Conservation (phyloP, 148 eudicot species). For the Tetragonia tetragonoides region DNA sequence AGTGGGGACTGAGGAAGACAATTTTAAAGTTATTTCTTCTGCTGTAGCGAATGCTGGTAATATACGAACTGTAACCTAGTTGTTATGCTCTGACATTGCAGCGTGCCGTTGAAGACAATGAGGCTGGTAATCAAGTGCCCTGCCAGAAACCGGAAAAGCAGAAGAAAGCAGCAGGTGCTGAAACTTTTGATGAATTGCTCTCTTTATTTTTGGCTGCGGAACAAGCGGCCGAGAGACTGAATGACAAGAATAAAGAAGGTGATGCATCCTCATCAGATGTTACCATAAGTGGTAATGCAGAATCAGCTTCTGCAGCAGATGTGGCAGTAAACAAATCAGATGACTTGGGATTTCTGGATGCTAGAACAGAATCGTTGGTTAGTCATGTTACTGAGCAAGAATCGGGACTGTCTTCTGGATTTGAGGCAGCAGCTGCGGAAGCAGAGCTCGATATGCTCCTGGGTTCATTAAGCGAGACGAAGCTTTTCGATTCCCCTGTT, state of each 20-base stretch:
- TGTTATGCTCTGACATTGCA: constrained; percentile 14
- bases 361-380: neutral
- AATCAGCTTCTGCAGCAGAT: neutral
- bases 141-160: neutral
- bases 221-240: constrained; percentile 17
- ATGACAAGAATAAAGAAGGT: constrained; percentile 5
- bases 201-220: constrained; percentile 27
- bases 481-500: constrained; percentile 27
- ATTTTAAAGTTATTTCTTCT: no score
- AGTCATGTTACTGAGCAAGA: constrained; percentile 14
- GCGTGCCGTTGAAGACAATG: constrained; percentile 19
- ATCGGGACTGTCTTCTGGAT: constrained; percentile 14
- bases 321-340: neutral
- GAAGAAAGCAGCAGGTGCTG: neutral
- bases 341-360: neutral
- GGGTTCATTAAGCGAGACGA: constrained; percentile 37
- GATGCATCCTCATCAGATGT: constrained; percentile 2
- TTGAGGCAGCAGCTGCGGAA: constrained; percentile 47
- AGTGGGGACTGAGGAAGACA: neutral
- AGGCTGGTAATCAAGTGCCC: neutral
- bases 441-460: constrained; percentile 72
- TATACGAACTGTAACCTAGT: neutral
- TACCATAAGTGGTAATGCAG: neutral
- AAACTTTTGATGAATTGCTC: constrained; percentile 27
- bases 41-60: neutral